Percentiles rank a stretch among this genome's conserved stretches.
Conservation (phyloP, 345 rosid genomes). For the Ceriops tagal region DNA sequence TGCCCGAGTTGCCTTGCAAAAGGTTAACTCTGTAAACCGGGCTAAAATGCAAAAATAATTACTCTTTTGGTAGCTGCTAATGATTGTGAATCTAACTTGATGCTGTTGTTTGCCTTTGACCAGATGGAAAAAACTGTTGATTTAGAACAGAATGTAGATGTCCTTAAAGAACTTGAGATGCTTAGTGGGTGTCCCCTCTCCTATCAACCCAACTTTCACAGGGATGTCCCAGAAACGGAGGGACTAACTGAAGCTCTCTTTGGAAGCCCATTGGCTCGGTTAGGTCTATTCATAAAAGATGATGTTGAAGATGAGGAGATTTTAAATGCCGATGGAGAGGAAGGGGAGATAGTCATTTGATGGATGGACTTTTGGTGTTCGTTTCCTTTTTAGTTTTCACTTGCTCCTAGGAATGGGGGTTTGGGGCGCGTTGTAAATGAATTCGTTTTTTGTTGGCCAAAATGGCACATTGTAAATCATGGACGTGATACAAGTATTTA, state of each 20-base stretch:
- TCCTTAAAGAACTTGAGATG: constrained; percentile 48
- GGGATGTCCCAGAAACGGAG: constrained; percentile 14
- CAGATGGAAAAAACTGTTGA: constrained; percentile 59
- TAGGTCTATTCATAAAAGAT: constrained; percentile 57
- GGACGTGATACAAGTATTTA: neutral
- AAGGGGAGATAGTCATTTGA: constrained; percentile 57
- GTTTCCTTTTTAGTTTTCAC: neutral
- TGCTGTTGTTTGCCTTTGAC: neutral
- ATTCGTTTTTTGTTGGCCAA: constrained; percentile 11
- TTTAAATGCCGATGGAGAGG: constrained; percentile 47
- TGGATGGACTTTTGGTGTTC: neutral
- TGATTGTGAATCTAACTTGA: neutral
- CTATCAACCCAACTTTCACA: constrained; percentile 6
- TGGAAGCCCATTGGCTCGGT: constrained; percentile 38
- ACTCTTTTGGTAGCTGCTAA: no score
- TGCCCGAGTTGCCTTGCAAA: constrained; percentile 52
- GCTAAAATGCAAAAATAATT: neutral
- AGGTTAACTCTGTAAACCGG: constrained; percentile 35
- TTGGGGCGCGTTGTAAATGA: constrained; percentile 7
- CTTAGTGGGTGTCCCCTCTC: constrained; percentile 46
- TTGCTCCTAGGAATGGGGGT: neutral
- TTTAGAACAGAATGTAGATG: constrained; percentile 39
- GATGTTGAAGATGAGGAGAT: constrained; percentile 25
- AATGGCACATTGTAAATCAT: neutral
- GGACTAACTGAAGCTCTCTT: constrained; percentile 22